Conservation (phyloP, 2,329 filamentous ascomycete species). For the Penicillium sp. region DNA sequence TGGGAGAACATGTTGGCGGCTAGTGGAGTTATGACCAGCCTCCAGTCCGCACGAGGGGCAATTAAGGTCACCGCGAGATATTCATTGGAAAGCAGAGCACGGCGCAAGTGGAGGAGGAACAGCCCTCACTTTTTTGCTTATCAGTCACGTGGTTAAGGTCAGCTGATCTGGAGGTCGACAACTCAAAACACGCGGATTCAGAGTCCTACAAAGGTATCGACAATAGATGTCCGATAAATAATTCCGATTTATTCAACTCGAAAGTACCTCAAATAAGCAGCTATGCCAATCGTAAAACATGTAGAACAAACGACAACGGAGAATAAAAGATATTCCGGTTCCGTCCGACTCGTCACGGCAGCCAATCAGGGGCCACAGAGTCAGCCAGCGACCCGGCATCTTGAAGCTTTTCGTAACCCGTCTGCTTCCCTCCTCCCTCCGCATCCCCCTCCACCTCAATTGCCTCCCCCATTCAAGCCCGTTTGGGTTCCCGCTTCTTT, state of each 20-base stretch:
- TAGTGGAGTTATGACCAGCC: slow-evolving; percentile 75
- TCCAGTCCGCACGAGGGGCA: slow-evolving; percentile 66
- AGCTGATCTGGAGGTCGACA: slow-evolving; percentile 9
- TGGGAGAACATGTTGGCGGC: slow-evolving; percentile 51
- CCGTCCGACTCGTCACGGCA: slow-evolving; percentile 38
- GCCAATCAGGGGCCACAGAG: slow-evolving; percentile 42
- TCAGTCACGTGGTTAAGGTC: slow-evolving; percentile 23
- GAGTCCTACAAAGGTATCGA: neutral
- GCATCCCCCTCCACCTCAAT: slow-evolving; percentile 23
- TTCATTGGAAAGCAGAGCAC: slow-evolving; percentile 26
- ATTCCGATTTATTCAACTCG: neutral
- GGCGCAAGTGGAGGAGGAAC: neutral
- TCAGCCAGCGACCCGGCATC: slow-evolving; percentile 37
- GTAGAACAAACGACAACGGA: neutral
- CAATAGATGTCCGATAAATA: neutral
- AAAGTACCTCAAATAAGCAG: too few species aligned
- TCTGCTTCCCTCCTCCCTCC: slow-evolving; percentile 27
- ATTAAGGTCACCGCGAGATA: slow-evolving; percentile 61
- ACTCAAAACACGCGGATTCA: neutral
- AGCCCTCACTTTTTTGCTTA: slow-evolving; percentile 27
- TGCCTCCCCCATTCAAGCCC: slow-evolving; percentile 33
- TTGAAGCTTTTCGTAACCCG: slow-evolving; percentile 45
- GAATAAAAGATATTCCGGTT: slow-evolving; percentile 34
- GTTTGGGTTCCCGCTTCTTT: slow-evolving; percentile 34
- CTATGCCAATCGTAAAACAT: neutral